Percentiles rank a stretch among this genome's conserved stretches.
phyloP scores from a whole-genome alignment of 2,329 filamentous ascomycete genomes.

The Colletotrichum eleusines region DNA sequence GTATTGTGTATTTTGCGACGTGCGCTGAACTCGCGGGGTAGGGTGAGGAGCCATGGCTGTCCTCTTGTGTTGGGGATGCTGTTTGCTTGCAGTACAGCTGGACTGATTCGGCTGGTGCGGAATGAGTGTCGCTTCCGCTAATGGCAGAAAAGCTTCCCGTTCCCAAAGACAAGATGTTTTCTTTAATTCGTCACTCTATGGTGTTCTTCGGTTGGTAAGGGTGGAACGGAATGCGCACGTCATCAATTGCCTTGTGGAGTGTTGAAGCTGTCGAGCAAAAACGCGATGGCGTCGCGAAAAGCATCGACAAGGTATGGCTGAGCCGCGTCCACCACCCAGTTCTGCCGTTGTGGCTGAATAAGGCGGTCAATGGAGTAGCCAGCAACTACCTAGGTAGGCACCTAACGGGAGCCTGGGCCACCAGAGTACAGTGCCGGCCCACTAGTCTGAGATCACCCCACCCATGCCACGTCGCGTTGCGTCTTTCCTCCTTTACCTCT shows the following conservation, averaged over 20 bases:
- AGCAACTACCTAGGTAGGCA: too few relatives aligned
- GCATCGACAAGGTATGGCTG: constrained; percentile 29
- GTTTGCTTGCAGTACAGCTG: constrained; percentile 2
- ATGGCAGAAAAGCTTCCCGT: not conserved
- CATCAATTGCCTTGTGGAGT: not conserved
- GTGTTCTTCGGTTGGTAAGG: not conserved
- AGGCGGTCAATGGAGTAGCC: constrained; percentile 14
- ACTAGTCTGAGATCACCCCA: too few relatives aligned
- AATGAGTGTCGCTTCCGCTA: not conserved
- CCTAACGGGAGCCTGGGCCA: not conserved
- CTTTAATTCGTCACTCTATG: too few relatives aligned
- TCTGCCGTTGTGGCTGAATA: constrained; percentile 12
- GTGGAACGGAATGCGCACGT: not conserved
- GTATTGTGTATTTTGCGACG: constrained; percentile 62
- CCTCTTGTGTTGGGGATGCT: not conserved
- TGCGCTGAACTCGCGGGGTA: constrained; percentile 59
- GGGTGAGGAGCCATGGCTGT: constrained; percentile 44
- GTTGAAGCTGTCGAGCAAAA: constrained; percentile 32
- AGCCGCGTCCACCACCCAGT: not conserved
- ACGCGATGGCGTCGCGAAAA: constrained; percentile 42
- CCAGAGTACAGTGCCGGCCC: not conserved
- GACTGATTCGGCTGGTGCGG: not conserved
- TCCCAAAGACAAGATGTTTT: too few relatives aligned
- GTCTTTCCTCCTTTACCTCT: too few relatives aligned
- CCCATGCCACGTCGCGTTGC: too few relatives aligned